Base-by-base conservation (phyloP, 139 green algal genomes). In the Penium margaritaceum region DNA sequence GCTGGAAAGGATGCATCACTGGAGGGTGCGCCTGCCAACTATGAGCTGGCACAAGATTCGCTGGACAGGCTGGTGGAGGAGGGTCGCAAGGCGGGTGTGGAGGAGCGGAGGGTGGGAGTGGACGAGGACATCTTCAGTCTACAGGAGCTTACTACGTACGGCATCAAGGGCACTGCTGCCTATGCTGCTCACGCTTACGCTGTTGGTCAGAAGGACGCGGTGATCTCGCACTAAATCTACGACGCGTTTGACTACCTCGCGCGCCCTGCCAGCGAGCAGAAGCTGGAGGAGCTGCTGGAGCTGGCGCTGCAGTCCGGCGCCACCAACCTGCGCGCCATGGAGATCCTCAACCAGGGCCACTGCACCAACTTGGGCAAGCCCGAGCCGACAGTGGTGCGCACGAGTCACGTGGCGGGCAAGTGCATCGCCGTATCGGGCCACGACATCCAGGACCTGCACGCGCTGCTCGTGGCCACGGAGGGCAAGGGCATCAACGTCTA, bases 401-500 rank as follows among this genome's bases (percentile, higher is more conserved):
- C 90, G n/a, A 81, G 77, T 29, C 85, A 86, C 27, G 53, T 77
- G 7, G 37, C 63, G 12, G 88, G 88, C 68, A 90, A 91, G 79
- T 74, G 65, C 60, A 87, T 93, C 68, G 79, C 93, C 17, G 73
- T 93, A 15, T 87, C 75, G 0, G 88, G 88, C 5, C 88, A 93
- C 73, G 88, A 92, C 82, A 83, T 93, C 82, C 70, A 87, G 53
- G 88, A 91, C 82, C 77, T 78, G 27, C 30, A 90, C 21, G 62
- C 55, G n/a, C 74, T 91, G 79, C 78, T 91, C 33, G 41, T 82
- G 70, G 82, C 86, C 72, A 92, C 85, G 19, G 75, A 85, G 68
- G 87, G 85, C 71, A 91, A 43, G 1, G 83, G 85, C 41, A 84
- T 90, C 72, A 87, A 90, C 68, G 73, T 91, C 6, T 91, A 90